Base-by-base conservation (phyloP, 2,329 filamentous ascomycete genomes). In the Diaporthe caulivora region DNA sequence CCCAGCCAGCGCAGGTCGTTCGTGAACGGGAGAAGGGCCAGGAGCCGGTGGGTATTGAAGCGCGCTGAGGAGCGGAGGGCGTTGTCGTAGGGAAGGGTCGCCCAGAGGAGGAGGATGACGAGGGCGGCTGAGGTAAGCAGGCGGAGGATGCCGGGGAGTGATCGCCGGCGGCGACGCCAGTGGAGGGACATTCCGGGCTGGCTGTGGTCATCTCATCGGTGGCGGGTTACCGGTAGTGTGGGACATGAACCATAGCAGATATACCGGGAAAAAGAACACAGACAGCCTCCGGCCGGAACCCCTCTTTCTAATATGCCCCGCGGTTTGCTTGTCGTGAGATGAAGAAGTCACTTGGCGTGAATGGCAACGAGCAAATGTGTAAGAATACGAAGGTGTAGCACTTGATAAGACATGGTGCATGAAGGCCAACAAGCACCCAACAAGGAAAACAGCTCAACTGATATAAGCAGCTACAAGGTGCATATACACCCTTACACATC, bases 1-100 rank as follows among this genome's bases (percentile, higher is more conserved):
- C 80, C 81, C n/a, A 88, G 79, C 84, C 85, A 87, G 42, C 82
- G 82, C 72, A 9, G 34, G 34, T 87, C 85, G 76, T 79, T 76
- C 10, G 77, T 75, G 40, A 78, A 74, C 6, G 78, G 76, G 24
- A 84, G 68, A 24, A 77, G 74, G 69, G 81, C 79, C 44, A 79
- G 73, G 34, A 75, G 55, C 15, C 69, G 68, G 42, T 77, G 76
- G 8, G 72, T 47, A 62, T 79, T 79, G 70, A 78, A 81, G 21
- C 78, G 76, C 21, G 79, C 70, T 2, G 75, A 77, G 3, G 79
- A 74, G 18, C 78, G 77, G n/a, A 79, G 53, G 11, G 75, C 31
- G 70, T 77, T 80, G 69, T 81, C 80, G 71, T 80, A 78, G 21
- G 80, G 80, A 15, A 81, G 76, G 2, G 78, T 60, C n/a, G 76